A percentile compares a stretch with the other conserved stretches of the same genome.
phyloP scores from a whole-genome alignment of 345 rosid species.

The Acer yangbiense region DNA sequence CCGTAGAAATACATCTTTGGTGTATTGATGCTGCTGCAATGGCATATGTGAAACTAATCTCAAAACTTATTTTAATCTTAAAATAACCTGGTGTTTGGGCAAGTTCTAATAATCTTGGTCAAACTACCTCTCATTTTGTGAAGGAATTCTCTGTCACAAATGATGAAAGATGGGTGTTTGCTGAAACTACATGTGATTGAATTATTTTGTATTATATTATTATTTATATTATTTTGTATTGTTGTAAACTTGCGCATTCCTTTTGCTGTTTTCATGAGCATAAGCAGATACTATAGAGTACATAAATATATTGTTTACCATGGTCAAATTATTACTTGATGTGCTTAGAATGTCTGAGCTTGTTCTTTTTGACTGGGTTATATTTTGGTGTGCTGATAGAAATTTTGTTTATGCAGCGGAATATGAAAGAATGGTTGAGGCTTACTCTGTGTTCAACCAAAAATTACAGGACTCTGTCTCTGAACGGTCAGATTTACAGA shows the following conservation, averaged over 20 bases:
- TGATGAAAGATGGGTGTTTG: neutral
- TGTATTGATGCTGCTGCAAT: neutral
- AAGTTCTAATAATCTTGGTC: no score
- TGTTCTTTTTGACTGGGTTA: neutral
- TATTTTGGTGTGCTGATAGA: neutral
- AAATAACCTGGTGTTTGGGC: neutral
- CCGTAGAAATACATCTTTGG: neutral
- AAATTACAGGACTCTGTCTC: constrained; percentile 72
- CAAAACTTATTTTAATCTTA: no score
- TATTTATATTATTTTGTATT: neutral
- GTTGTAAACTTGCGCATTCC: no score
- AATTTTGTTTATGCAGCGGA: constrained; percentile 59
- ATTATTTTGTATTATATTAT: neutral
- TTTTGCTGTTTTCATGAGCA: neutral
- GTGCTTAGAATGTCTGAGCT: neutral
- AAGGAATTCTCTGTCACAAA: neutral
- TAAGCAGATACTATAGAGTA: neutral
- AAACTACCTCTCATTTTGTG: neutral
- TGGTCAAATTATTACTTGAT: neutral
- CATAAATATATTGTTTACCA: neutral
- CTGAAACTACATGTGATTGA: neutral
- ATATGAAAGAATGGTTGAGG: constrained; percentile 84
- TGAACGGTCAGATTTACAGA: constrained; percentile 75
- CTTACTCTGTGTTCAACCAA: constrained; percentile 69
- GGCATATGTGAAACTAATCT: neutral